These are phyloP conservation scores for Prunus mume DNA, from an alignment of 306 rosid genomes.

Conservation along the genomic window DNA sequence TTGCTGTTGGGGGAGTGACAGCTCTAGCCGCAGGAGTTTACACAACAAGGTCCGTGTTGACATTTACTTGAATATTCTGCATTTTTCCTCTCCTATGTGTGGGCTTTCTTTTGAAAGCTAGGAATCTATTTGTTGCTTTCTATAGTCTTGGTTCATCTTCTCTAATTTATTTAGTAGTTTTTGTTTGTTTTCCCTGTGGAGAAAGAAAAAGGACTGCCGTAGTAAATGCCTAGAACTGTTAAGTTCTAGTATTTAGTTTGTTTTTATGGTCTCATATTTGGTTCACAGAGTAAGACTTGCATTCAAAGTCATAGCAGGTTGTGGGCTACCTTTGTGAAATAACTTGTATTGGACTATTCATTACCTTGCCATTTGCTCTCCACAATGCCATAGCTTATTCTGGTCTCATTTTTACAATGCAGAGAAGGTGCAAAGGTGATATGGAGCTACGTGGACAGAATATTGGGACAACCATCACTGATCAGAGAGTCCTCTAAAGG, in stretches of 20 bases:
- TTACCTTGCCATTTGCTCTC: conserved; percentile 8
- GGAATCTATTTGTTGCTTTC: background rate
- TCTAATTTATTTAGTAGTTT: background rate
- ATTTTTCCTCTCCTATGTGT: background rate
- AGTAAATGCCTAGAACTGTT: background rate
- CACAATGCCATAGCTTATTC: conserved; percentile 16
- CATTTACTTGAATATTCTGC: background rate
- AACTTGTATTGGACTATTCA: background rate
- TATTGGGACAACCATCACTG: conserved; percentile 94
- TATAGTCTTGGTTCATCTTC: background rate
- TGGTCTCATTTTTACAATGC: conserved; percentile 25
- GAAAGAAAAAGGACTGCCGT: background rate
- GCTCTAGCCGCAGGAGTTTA: conserved; percentile 96
- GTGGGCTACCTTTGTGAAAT: conserved; percentile 9
- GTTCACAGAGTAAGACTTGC: background rate
- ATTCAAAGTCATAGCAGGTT: background rate
- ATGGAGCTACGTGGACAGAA: conserved; percentile 98
- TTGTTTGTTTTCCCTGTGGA: background rate
- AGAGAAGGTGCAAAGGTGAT: conserved; percentile 99
- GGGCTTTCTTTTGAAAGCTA: background rate
- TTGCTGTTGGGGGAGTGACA: conserved; percentile 94
- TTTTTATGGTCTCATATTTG: background rate
- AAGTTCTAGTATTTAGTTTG: background rate
- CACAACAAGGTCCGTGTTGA: conserved; percentile 71
- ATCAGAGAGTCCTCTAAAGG: conserved; percentile 95